Evolutionary conservation across 1,139 yeast genomes (phyloP).

Genomic region (Yamadazyma dushanensis): DNA sequence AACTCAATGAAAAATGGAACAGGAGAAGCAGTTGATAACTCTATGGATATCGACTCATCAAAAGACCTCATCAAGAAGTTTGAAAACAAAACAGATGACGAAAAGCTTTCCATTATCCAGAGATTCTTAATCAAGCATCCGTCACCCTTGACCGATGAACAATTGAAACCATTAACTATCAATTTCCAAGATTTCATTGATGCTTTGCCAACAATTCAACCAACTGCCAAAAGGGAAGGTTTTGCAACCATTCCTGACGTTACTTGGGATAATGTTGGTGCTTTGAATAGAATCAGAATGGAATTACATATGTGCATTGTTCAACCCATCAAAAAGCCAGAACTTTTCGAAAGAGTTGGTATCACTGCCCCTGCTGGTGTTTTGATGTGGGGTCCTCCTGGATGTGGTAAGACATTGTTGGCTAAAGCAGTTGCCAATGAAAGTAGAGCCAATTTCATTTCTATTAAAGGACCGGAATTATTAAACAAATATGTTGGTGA

Average conservation of each 20-base stretch:
- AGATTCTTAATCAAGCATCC: slow-evolving; percentile 75
- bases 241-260: slow-evolving; percentile 99
- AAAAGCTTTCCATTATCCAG: slow-evolving; percentile 65
- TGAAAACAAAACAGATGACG: slow-evolving; percentile 33
- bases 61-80: slow-evolving; percentile 22
- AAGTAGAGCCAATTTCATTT: slow-evolving; percentile 91
- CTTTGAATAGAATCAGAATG: slow-evolving; percentile 72
- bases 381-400: slow-evolving; percentile 98
- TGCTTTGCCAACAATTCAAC: slow-evolving; percentile 92
- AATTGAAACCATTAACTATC: slow-evolving; percentile 72
- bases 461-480: slow-evolving; percentile 93
- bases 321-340: slow-evolving; percentile 94
- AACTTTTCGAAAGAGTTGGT: slow-evolving; percentile 85
- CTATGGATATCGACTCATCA: slow-evolving; percentile 46
- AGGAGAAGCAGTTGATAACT: slow-evolving; percentile 15
- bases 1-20: slow-evolving; percentile 6
- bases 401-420: slow-evolving; percentile 93
- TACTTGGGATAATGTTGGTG: slow-evolving; percentile 95
- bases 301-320: slow-evolving; percentile 97
- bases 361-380: slow-evolving; percentile 98
- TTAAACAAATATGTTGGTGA: slow-evolving; percentile 96
- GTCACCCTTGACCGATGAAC: slow-evolving; percentile 70
- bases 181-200: slow-evolving; percentile 75
- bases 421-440: slow-evolving; percentile 99
- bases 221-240: slow-evolving; percentile 97